These are phyloP conservation scores for Alectoria sarmentosa DNA, from an alignment of 495 filamentous ascomycete genomes.

Conservation along the genomic window DNA sequence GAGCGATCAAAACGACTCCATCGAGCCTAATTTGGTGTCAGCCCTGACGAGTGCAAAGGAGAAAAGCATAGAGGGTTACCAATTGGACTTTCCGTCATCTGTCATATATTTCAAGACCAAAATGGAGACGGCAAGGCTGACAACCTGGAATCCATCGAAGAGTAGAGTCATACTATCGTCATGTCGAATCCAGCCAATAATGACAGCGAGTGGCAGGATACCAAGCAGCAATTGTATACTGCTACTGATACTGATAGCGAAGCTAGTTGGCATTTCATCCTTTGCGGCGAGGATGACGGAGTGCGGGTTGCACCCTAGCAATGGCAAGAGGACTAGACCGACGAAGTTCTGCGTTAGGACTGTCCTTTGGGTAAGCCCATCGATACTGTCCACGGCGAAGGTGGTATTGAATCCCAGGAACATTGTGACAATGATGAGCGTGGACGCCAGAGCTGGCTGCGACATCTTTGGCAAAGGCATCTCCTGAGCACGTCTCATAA, in stretches of 20 bases:
- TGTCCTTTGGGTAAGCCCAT: conserved; percentile 10
- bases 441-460: neutral
- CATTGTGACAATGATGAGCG: conserved; percentile 2
- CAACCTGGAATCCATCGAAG: conserved; percentile 14
- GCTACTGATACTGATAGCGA: conserved; percentile 13
- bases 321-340: conserved; percentile 14
- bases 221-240: conserved; percentile 14
- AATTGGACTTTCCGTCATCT: neutral
- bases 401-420: conserved; percentile 9
- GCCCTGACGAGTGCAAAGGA: neutral
- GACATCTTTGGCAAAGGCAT: conserved; percentile 2
- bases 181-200: conserved; percentile 13
- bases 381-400: conserved; percentile 17
- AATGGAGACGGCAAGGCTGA: neutral
- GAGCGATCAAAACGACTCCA: conserved; percentile 5
- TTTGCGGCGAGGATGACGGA: conserved; percentile 9
- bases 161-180: conserved; percentile 6
- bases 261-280: conserved; percentile 8
- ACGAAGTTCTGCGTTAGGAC: conserved; percentile 8
- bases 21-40: neutral
- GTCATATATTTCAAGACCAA: conserved; percentile 2
- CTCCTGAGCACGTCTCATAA: neutral
- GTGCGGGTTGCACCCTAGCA: conserved; percentile 12
- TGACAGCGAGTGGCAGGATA: conserved; percentile 15
- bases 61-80: neutral